These are phyloP conservation scores for Cercis canadensis DNA, from an alignment of 306 rosid genomes.

Conservation along the genomic window DNA sequence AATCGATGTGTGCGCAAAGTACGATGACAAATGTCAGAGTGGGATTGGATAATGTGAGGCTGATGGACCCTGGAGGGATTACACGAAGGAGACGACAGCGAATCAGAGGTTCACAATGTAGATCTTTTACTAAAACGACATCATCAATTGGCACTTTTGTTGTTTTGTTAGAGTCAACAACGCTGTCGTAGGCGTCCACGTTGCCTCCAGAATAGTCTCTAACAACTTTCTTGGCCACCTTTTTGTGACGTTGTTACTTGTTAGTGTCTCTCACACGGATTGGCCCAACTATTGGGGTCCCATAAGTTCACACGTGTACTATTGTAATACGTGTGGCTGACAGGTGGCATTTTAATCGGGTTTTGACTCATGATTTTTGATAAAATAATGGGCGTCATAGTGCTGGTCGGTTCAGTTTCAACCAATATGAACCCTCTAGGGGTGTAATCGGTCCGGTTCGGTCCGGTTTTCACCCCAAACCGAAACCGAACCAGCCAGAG, in stretches of 20 bases:
- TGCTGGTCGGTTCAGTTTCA: conserved; percentile 19
- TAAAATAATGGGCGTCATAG: not conserved
- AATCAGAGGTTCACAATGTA: conserved; percentile 22
- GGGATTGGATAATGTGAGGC: conserved; percentile 29
- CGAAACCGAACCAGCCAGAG: no score
- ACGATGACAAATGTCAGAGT: not conserved
- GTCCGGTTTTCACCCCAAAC: no score
- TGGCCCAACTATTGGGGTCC: not conserved
- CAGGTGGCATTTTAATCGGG: conserved; percentile 26
- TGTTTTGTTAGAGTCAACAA: not conserved
- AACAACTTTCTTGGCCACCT: not conserved
- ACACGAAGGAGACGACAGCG: conserved; percentile 36
- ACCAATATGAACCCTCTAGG: no score
- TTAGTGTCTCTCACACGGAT: conserved; percentile 30
- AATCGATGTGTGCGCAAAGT: conserved; percentile 6
- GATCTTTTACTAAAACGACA: not conserved
- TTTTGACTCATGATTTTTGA: not conserved
- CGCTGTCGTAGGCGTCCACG: conserved; percentile 41
- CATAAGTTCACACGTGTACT: conserved; percentile 23
- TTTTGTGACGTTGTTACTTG: conserved; percentile 16
- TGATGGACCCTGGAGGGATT: conserved; percentile 39
- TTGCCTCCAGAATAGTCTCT: conserved; percentile 1
- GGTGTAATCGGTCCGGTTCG: no score
- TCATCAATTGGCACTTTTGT: not conserved
- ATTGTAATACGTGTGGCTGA: not conserved